Percentiles rank a stretch among this genome's conserved stretches.
These are phyloP conservation scores for Picea sitchensis DNA, from an alignment of 75 land plant species.

Conservation along the genomic window DNA sequence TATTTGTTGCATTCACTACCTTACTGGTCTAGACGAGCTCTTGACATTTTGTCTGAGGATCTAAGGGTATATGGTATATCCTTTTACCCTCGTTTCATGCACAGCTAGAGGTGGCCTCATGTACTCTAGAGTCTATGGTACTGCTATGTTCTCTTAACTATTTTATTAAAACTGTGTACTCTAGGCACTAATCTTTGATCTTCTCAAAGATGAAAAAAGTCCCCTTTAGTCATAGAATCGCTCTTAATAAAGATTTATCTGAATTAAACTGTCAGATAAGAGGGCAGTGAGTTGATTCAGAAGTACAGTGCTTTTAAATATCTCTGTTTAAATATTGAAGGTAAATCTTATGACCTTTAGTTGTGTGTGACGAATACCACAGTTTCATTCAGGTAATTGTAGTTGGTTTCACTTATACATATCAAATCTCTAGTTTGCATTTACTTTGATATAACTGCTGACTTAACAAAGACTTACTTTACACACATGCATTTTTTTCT, in stretches of 20 bases:
- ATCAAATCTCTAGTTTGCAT: not conserved
- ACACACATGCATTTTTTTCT: no score
- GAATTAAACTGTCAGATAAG: not conserved
- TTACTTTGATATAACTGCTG: no score
- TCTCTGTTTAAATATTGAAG: not conserved
- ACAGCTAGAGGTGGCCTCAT: no score
- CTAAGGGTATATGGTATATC: no score
- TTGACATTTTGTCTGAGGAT: no score
- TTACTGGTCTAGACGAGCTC: no score
- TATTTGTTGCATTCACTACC: no score
- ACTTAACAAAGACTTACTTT: no score
- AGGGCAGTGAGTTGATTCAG: not conserved
- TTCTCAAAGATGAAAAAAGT: not conserved
- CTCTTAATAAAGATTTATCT: not conserved
- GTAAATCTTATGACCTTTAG: not conserved
- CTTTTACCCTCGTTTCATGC: no score
- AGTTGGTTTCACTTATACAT: not conserved
- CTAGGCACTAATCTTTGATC: not conserved
- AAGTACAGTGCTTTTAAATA: not conserved
- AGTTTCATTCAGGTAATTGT: not conserved
- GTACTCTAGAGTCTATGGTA: no score
- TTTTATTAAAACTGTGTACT: not conserved
- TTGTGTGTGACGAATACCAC: not conserved
- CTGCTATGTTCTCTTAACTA: no score
- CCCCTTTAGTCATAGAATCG: no score